These are phyloP conservation scores for Hebeloma cylindrosporum DNA, from an alignment of 768 basidiomycete species.

Conservation along the genomic window DNA sequence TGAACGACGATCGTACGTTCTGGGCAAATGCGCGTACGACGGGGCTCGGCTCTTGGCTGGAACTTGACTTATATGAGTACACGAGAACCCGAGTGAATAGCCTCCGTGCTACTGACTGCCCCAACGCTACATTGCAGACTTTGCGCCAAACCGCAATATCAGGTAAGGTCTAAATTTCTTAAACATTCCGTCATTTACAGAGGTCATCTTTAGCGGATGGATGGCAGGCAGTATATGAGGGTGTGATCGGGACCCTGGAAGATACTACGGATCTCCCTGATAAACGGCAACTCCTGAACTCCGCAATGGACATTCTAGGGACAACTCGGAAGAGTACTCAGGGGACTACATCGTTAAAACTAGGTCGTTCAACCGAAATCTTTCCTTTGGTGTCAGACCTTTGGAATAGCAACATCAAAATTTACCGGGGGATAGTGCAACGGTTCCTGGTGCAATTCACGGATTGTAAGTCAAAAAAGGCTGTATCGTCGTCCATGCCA, in stretches of 20 bases:
- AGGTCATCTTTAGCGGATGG: conserved; percentile 8
- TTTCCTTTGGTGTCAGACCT: not conserved
- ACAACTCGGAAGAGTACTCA: too few species aligned
- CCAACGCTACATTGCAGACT: not conserved
- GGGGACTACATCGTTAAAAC: conserved; percentile 1
- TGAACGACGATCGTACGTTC: not conserved
- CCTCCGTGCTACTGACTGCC: conserved; percentile 1
- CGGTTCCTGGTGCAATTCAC: too few species aligned
- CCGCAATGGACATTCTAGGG: not conserved
- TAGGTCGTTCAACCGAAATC: not conserved
- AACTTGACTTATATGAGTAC: conserved; percentile 11
- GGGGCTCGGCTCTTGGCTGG: conserved; percentile 6
- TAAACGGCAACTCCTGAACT: too few species aligned
- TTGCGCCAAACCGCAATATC: conserved; percentile 8
- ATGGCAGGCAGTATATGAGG: conserved; percentile 11
- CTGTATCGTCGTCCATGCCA: too few species aligned
- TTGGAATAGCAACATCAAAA: too few species aligned
- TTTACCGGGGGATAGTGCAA: too few species aligned
- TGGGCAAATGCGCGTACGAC: conserved; percentile 7
- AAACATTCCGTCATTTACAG: not conserved
- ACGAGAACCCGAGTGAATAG: not conserved
- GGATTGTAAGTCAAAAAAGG: too few species aligned
- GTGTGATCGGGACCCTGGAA: too few species aligned
- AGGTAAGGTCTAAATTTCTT: not conserved
- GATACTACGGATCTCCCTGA: too few species aligned